A percentile compares a stretch with the other conserved stretches of the same genome.
Evolutionary conservation across 768 basidiomycete species (phyloP).

Genomic region (Leucocoprinus birnbaumii): DNA sequence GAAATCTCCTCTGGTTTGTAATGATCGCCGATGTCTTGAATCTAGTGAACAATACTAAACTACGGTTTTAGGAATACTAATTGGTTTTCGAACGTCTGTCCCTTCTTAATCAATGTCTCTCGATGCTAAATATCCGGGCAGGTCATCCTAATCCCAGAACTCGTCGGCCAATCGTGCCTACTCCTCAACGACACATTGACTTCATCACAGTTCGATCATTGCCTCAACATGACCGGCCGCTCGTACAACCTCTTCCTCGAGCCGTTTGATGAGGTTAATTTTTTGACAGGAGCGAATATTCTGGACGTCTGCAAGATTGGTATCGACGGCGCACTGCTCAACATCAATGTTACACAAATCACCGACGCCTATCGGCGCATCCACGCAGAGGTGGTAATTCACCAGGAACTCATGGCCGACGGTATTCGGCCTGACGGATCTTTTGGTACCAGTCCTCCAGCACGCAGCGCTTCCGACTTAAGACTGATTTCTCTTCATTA

Average conservation of each 20-base stretch:
- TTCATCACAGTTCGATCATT: slow-evolving; percentile 36
- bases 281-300: slow-evolving; percentile 61
- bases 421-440: slow-evolving; percentile 57
- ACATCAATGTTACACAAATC: slow-evolving; percentile 40
- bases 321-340: slow-evolving; percentile 45
- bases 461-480: background rate
- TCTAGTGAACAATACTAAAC: too few species aligned
- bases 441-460: slow-evolving; percentile 34
- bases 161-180: slow-evolving; percentile 56
- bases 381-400: slow-evolving; percentile 50
- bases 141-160: slow-evolving; percentile 59
- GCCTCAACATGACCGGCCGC: slow-evolving; percentile 47
- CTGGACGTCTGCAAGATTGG: slow-evolving; percentile 65
- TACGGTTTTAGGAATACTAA: slow-evolving; percentile 75
- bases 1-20: slow-evolving; percentile 34
- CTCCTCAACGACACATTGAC: slow-evolving; percentile 48
- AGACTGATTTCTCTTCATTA: slow-evolving; percentile 12
- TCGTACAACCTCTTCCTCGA: slow-evolving; percentile 46
- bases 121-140: slow-evolving; percentile 17
- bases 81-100: slow-evolving; percentile 57
- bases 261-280: slow-evolving; percentile 40
- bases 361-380: slow-evolving; percentile 46
- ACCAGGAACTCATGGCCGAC: slow-evolving; percentile 47
- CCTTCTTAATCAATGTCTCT: background rate
- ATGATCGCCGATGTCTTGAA: slow-evolving; percentile 1